phyloP scores from a whole-genome alignment of 1,284 basidiomycete genomes.

The Laetiporus sulphureus region DNA sequence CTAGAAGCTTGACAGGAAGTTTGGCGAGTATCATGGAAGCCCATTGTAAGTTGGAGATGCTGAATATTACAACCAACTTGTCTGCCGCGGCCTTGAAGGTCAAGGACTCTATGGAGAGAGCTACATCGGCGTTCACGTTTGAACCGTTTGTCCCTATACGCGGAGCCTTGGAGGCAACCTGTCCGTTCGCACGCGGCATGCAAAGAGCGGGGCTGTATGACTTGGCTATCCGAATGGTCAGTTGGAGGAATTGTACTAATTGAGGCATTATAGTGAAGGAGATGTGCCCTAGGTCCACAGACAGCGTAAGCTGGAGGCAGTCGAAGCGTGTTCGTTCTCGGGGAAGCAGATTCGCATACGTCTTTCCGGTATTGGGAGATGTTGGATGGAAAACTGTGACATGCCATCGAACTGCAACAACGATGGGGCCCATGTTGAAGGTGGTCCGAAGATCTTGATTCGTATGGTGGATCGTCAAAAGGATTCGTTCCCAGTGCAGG shows the following conservation, averaged over 20 bases:
- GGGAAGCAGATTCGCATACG: background rate
- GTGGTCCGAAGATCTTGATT: background rate
- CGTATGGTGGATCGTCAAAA: constrained; percentile 1
- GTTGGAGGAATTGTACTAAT: background rate
- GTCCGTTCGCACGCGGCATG: background rate
- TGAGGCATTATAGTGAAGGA: constrained; percentile 3
- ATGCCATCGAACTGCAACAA: background rate
- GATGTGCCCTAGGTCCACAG: background rate
- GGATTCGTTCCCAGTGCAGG: background rate
- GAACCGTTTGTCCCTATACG: background rate
- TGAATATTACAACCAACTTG: constrained; percentile 41
- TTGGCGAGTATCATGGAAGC: constrained; percentile 33
- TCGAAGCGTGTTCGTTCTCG: constrained; percentile 1
- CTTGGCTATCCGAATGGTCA: constrained; percentile 4
- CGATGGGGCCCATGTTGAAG: constrained; percentile 2
- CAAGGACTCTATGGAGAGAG: constrained; percentile 24
- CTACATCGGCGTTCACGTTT: constrained; percentile 17
- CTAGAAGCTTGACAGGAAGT: constrained; percentile 15
- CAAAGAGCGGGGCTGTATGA: background rate
- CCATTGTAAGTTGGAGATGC: constrained; percentile 33
- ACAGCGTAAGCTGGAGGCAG: constrained; percentile 4
- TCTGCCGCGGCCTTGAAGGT: constrained; percentile 49
- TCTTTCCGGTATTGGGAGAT: constrained; percentile 2
- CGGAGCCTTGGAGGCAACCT: background rate
- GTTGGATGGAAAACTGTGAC: background rate